A percentile compares a stretch with the other conserved stretches of the same genome.
These are phyloP conservation scores for Ophiostoma australiae DNA, from an alignment of 2,329 filamentous ascomycete species.

Conservation along the genomic window DNA sequence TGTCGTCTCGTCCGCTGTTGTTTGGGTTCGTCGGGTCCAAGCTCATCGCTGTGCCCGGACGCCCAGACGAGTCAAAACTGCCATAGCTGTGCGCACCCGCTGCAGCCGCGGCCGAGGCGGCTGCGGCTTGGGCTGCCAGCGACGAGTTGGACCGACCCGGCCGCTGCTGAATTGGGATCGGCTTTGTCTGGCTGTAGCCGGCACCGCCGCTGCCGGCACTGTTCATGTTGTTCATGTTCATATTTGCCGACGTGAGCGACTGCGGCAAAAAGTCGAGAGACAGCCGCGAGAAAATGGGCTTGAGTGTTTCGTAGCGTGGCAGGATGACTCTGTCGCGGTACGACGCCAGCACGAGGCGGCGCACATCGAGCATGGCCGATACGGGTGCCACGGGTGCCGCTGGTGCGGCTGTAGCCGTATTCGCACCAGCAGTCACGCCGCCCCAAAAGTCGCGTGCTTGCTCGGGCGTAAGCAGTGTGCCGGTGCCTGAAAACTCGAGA, in stretches of 20 bases:
- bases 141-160: conserved; percentile 28
- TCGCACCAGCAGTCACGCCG: conserved; percentile 43
- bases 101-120: not conserved
- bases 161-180: conserved; percentile 43
- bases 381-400: conserved; percentile 40
- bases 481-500: conserved; percentile 82
- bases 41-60: conserved; percentile 65
- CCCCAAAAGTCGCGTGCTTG: conserved; percentile 91
- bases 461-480: conserved; percentile 68
- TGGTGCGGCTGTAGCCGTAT: not conserved
- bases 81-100: conserved; percentile 22
- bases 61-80: conserved; percentile 34
- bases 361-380: conserved; percentile 67
- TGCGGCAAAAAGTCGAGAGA: conserved; percentile 71
- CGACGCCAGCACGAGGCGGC: conserved; percentile 78
- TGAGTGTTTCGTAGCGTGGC: conserved; percentile 81
- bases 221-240: conserved; percentile 9
- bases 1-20: conserved; percentile 42
- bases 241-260: conserved; percentile 39
- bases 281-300: conserved; percentile 82
- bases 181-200: conserved; percentile 39
- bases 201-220: conserved; percentile 32
- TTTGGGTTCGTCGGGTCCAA: not conserved
- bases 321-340: conserved; percentile 88
- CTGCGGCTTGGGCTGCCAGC: conserved; percentile 14